Conservation (phyloP, 352 stramenopile species). For the Pythium periplocum region DNA sequence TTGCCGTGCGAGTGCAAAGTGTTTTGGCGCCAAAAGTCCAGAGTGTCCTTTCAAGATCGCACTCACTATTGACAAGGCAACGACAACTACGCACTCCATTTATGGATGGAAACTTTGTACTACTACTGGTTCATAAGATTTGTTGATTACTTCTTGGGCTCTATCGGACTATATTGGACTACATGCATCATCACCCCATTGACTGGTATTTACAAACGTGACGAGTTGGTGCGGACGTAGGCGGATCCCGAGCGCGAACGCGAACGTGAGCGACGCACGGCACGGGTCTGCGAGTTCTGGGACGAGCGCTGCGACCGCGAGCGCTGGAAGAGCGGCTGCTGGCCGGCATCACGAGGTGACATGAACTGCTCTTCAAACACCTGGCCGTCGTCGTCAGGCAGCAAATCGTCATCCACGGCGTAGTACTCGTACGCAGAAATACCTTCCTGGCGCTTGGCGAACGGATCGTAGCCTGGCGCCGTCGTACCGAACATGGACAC, state of each 20-base stretch:
- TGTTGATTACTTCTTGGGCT: no score
- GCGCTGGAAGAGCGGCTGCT: constrained; percentile 9
- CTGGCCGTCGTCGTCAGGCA: constrained; percentile 20
- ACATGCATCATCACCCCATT: no score
- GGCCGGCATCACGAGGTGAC: constrained; percentile 23
- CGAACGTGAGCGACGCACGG: constrained; percentile 15
- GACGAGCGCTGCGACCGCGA: constrained; percentile 12
- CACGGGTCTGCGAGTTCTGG: constrained; percentile 4
- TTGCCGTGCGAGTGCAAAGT: no score
- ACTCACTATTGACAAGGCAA: no score
- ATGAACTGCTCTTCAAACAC: constrained; percentile 48
- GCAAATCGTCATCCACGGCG: constrained; percentile 38
- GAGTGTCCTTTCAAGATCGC: no score
- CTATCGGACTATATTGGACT: no score
- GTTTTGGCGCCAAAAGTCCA: no score
- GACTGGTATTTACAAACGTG: constrained; percentile 3
- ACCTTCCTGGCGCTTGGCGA: constrained; percentile 24
- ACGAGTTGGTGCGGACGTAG: constrained; percentile 9
- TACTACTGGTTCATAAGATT: no score
- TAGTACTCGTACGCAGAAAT: constrained; percentile 66
- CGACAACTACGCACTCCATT: no score
- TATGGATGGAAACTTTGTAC: no score
- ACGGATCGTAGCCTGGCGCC: constrained; percentile 36
- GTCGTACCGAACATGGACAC: constrained; percentile 58
- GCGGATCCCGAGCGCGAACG: constrained; percentile 13